Evolutionary conservation across 2,329 filamentous ascomycete species (phyloP), one percentile per base, ranked within the genome.

Genomic region (Aschersonia sp.): DNA sequence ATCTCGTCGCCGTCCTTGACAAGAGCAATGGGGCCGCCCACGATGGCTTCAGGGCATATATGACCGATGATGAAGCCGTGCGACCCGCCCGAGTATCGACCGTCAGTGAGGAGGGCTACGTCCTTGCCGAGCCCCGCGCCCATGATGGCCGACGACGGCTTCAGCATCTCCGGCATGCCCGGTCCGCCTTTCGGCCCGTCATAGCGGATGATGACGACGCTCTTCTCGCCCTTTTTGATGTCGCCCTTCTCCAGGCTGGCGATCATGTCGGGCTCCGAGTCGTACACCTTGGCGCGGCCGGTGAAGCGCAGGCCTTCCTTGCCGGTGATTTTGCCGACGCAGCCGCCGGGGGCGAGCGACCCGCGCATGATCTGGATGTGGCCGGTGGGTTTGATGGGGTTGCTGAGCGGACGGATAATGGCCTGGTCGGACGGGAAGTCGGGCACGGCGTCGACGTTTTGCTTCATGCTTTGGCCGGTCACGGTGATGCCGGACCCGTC

Each of bases 151-250:
- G 86, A 89, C 47, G 79, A 85, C n/a, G 89, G 87, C 72, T 94
- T 94, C 52, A 96, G 72, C 74, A 94, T 91, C 69, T 96, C 89
- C 32, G 89, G 89, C 84, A 96, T 96, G 50, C 89, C 89, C 1
- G 89, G 89, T 0, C 89, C 89, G 54, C 89, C 89, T 69, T 91
- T 94, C 51, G 89, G 89, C 0, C 89, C 89, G 62, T 95, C 89
- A 63, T 95, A 95, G 46, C 89, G 85, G 58, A 96, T 91, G 48
- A 95, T 81, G 47, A 94, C 78, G 31, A 95, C 89, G 1, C 91
- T 82, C 66, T 94, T 92, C 66, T 94, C 85, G 53, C 82, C 84
- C 62, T 84, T 82, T 55, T 88, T 87, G 58, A 95, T 87, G 55
- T 82, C 73, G 48, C 87, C 86, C 43, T 75, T 71, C 65, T 85